Evolutionary conservation across 106 monocot species (phyloP).

Genomic region (Gastrodia elata): DNA sequence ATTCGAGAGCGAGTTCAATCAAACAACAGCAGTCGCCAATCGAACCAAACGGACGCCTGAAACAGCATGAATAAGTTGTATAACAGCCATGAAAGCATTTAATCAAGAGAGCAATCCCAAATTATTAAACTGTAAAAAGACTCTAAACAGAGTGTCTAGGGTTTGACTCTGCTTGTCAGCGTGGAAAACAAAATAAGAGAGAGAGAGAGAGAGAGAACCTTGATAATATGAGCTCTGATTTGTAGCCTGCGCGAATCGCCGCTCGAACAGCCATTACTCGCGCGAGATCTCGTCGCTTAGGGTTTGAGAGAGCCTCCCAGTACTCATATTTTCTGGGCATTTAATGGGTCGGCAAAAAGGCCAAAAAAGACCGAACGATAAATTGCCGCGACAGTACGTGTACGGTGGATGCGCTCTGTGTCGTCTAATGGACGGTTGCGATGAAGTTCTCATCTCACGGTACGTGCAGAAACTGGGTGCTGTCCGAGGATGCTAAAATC

Average conservation of each 20-base stretch:
- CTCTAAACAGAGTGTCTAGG: too few relatives aligned
- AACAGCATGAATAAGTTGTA: too few relatives aligned
- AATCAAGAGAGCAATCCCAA: not conserved
- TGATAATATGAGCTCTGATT: not conserved
- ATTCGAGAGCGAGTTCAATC: not conserved
- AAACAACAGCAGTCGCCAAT: not conserved
- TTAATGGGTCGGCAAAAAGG: not conserved
- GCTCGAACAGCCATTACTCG: not conserved
- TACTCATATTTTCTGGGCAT: not conserved
- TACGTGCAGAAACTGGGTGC: not conserved
- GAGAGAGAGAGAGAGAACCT: not conserved
- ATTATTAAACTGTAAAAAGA: not conserved
- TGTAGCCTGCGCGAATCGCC: not conserved
- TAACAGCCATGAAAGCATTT: too few relatives aligned
- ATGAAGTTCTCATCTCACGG: constrained; percentile 2
- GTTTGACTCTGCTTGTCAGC: too few relatives aligned
- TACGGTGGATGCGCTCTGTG: not conserved
- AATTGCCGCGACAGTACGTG: not conserved
- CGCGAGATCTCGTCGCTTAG: constrained; percentile 12
- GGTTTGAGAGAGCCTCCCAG: not conserved
- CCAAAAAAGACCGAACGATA: constrained; percentile 4
- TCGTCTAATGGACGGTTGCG: not conserved
- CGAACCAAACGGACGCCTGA: not conserved
- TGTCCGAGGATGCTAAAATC: not conserved
- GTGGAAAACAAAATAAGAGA: too few relatives aligned